phyloP scores from a whole-genome alignment of 257 asterid species.

The Solanum lycopersicoides region DNA sequence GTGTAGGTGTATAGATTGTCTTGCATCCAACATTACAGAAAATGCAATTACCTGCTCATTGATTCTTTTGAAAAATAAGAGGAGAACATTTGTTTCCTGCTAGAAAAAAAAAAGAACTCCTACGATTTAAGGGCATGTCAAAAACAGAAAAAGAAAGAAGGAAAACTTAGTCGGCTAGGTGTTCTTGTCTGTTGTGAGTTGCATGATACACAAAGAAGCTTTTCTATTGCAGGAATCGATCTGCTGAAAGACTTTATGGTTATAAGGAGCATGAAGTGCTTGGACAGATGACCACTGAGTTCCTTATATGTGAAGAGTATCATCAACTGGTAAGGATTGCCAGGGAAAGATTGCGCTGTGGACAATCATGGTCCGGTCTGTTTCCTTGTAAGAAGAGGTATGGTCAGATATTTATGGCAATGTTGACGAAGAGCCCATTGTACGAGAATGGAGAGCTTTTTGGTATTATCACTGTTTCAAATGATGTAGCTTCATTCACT shows the following conservation, averaged over 20 bases:
- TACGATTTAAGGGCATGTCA: not conserved
- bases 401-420: slow-evolving; percentile 49
- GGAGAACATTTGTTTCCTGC: not conserved
- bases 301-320: slow-evolving; percentile 42
- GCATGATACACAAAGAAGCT: not conserved
- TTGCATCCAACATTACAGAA: not conserved
- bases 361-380: slow-evolving; percentile 68
- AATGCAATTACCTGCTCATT: not conserved
- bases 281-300: slow-evolving; percentile 30
- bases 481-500: slow-evolving; percentile 54
- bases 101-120: not conserved
- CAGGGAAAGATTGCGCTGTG: slow-evolving; percentile 30
- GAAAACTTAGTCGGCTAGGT: not conserved
- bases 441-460: slow-evolving; percentile 61
- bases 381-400: slow-evolving; percentile 50
- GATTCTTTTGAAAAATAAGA: not conserved
- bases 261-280: slow-evolving; percentile 53
- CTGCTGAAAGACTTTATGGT: slow-evolving; percentile 72
- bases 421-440: slow-evolving; percentile 58
- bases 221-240: slow-evolving; percentile 42
- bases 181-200: not conserved
- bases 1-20: not conserved
- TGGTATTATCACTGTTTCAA: slow-evolving; percentile 59
- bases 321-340: slow-evolving; percentile 21
- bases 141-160: not conserved